These are phyloP conservation scores for Arabidopsis thaliana DNA, from an alignment of 345 rosid genomes.

Conservation along the genomic window DNA sequence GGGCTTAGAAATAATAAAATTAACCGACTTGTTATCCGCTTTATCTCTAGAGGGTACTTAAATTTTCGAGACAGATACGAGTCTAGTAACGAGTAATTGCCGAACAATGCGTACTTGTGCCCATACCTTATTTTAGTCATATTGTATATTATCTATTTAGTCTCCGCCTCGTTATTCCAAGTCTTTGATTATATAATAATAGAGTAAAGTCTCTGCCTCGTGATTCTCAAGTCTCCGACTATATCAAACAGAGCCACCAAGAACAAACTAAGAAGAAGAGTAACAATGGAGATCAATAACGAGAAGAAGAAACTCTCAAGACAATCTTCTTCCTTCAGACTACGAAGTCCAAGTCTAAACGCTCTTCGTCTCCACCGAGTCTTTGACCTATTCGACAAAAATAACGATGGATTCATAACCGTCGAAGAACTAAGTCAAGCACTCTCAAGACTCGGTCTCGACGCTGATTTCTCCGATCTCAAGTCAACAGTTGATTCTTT, in stretches of 20 bases:
- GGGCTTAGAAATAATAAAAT: too few species aligned
- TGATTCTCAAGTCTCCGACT: conserved; percentile 13
- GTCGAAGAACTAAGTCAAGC: conserved; percentile 67
- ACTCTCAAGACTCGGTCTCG: conserved; percentile 65
- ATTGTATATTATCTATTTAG: background rate
- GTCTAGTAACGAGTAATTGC: too few species aligned
- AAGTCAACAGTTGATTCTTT: conserved; percentile 59
- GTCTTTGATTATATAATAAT: background rate
- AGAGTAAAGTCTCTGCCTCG: conserved; percentile 13
- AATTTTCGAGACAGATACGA: too few species aligned
- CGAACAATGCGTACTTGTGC: too few species aligned
- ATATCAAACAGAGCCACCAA: conserved; percentile 1
- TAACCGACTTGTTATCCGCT: too few species aligned
- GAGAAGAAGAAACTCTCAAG: conserved; percentile 39
- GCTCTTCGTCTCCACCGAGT: conserved; percentile 73
- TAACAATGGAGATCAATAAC: conserved; percentile 32
- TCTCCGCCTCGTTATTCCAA: conserved; percentile 22
- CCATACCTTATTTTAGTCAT: background rate
- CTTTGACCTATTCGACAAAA: conserved; percentile 81
- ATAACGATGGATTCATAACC: conserved; percentile 71
- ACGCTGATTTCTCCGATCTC: conserved; percentile 59
- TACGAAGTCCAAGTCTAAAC: conserved; percentile 65
- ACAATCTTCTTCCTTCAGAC: conserved; percentile 55
- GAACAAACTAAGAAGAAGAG: background rate
- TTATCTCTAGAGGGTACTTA: too few species aligned